Evolutionary conservation across 108 stramenopile genomes (phyloP), one percentile per base, ranked within the genome.

Genomic region (Nitzschia inconspicua): DNA sequence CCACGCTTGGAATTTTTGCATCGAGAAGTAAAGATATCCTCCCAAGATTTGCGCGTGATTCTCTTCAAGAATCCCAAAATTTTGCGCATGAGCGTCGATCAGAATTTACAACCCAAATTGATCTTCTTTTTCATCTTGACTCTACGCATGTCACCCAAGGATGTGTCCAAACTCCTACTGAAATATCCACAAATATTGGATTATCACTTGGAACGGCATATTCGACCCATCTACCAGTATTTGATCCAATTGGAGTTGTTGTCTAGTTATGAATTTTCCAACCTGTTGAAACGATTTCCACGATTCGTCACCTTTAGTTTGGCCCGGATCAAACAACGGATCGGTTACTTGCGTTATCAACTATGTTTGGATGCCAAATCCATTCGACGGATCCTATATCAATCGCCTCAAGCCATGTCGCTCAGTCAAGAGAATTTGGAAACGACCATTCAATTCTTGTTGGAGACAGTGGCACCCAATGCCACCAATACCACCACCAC

Each of bases 51-150:
- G 13, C 70, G 79, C 23, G 63, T 14, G 25, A 55, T 89, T 31
- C 66, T 73, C 27, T 55, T 58, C 41, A 78, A 81, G 57, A 78
- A 89, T 60, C 91, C 91, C 1, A 44, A 46, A 6, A 55, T 92
- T 16, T 56, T 92, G 40, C 63, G 79, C 1, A 86, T 85, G 48
- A 83, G 83, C 60, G 31, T 92, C 27, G 75, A 86, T 3, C 47
- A 76, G 40, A 92, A 92, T 60, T 53, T 92, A 1, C 57, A 66
- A 14, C 83, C 84, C 66, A 92, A 92, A 57, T 63, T 88, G 24
- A 76, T 88, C 22, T 83, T 83, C 53, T 89, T 78, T 49, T 82
- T 85, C 64, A 85, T 88, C 44, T 71, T 86, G 55, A 81, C 72
- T 48, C 61, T 88, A 22, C 68, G 78, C 14, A 77, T 91, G 71